Conservation (phyloP, 2,329 filamentous ascomycete species). For the Ceratocystis diversiconidia region DNA sequence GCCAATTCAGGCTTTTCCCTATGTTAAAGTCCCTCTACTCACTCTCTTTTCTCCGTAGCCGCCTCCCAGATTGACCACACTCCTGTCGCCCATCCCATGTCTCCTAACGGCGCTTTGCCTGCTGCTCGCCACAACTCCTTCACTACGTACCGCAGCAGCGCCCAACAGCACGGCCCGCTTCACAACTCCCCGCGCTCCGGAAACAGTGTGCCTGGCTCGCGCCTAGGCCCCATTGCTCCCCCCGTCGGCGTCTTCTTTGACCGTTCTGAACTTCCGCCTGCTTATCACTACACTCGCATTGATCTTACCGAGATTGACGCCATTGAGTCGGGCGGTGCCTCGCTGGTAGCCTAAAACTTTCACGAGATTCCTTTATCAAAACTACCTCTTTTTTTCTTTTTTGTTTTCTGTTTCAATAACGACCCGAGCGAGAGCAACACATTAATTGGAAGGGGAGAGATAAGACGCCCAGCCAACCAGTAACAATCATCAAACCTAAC, state of each 20-base stretch:
- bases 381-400: background rate
- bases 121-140: constrained; percentile 45
- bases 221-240: constrained; percentile 59
- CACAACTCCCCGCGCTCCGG: constrained; percentile 40
- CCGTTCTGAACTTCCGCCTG: constrained; percentile 67
- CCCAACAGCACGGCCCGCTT: constrained; percentile 64
- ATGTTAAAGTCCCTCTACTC: background rate
- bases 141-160: constrained; percentile 63
- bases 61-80: constrained; percentile 50
- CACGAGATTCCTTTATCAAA: background rate
- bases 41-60: constrained; percentile 34
- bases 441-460: background rate
- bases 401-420: background rate
- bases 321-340: constrained; percentile 80
- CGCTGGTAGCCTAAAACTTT: constrained; percentile 24
- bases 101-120: constrained; percentile 51
- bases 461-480: background rate
- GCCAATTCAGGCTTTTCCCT: background rate
- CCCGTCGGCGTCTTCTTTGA: constrained; percentile 71
- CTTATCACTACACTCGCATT: constrained; percentile 66
- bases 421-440: background rate
- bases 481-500: background rate
- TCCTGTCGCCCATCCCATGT: constrained; percentile 58
- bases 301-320: constrained; percentile 82
- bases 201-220: constrained; percentile 51